Base-by-base conservation (phyloP, 1,284 basidiomycete species). In the Cutaneotrichosporon spelunceum region DNA sequence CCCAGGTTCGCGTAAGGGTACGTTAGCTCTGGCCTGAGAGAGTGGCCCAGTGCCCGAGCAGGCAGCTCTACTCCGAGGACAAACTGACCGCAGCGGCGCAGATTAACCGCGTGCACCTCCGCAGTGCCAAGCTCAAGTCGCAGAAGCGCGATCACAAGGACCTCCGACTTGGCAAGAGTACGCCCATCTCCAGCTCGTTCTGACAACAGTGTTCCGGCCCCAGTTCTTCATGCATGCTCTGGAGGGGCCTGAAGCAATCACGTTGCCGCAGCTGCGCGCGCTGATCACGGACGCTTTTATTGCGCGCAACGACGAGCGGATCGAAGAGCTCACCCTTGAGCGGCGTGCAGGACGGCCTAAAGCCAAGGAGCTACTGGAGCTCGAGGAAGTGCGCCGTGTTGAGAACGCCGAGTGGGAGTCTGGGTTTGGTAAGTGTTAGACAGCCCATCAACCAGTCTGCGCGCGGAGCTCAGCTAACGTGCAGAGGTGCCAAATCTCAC, bases 401-500 rank as follows among this genome's bases (percentile, higher is more conserved):
- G 91, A 93, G 72, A 69, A 75, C 16, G 87, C 90, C 57, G 82
- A 86, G 64, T 95, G 91, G 75, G 84, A 88, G 55, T 89, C 89
- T 8, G 91, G 91, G 2, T 83, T 94, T 71, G 90, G 91, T 91
- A 72, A 66, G 88, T 82, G 30, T 6, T 34, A 27, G 16, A 11
- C 5, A 6, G 30, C 5, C 30, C 30, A 9, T 33, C 8, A 33
- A 11, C 30, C 30, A 33, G n/a, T n/a, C n/a, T 33, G 36, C 36
- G 16, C 14, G 29, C 8, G 19, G 50, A 34, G 19, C 4, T 13
- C 16, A 39, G 55, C 65, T 61, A 21, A 63, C 52, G 11, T 16
- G 14, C 77, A 92, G 91, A 93, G 79, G 83, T 93, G n/a, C 84
- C 87, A 19, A 91, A 94, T 76, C 81, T 94, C 48, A 92, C 90